Conservation (phyloP, 1,139 yeast species). For the Zygosaccharomyces pseudobailii region DNA sequence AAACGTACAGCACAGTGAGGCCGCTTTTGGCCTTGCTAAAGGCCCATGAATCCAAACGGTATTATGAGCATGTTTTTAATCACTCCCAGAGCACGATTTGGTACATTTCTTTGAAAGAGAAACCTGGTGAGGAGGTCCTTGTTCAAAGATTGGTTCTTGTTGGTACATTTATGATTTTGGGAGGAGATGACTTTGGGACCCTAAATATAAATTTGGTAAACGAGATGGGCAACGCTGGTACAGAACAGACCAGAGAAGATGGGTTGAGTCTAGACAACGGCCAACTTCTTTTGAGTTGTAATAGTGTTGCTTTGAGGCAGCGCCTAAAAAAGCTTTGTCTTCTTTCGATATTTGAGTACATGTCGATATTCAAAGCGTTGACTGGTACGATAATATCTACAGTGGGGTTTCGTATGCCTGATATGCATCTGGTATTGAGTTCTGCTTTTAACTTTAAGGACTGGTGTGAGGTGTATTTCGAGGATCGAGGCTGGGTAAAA, state of each 20-base stretch:
- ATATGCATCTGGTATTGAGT: slow-evolving; percentile 27
- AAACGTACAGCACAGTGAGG: slow-evolving; percentile 10
- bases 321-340: slow-evolving; percentile 17
- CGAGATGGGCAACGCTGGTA: slow-evolving; percentile 8
- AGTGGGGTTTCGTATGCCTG: slow-evolving; percentile 27
- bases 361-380: slow-evolving; percentile 26
- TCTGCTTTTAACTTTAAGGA: slow-evolving; percentile 31
- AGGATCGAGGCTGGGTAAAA: slow-evolving; percentile 31
- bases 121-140: slow-evolving; percentile 4
- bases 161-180: slow-evolving; percentile 8
- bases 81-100: slow-evolving; percentile 6
- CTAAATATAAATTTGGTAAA: slow-evolving; percentile 6
- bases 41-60: slow-evolving; percentile 15
- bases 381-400: slow-evolving; percentile 30
- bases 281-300: slow-evolving; percentile 10
- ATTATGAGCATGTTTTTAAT: slow-evolving; percentile 15
- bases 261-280: slow-evolving; percentile 11
- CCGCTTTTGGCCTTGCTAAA: slow-evolving; percentile 18
- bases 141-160: slow-evolving; percentile 8
- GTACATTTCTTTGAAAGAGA: slow-evolving; percentile 9
- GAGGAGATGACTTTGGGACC: slow-evolving; percentile 7
- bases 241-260: slow-evolving; percentile 2
- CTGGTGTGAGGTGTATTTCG: slow-evolving; percentile 32
- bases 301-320: slow-evolving; percentile 5
- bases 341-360: slow-evolving; percentile 25